Base-by-base conservation (phyloP, 2,329 filamentous ascomycete genomes). In the Aaosphaeria arxii region DNA sequence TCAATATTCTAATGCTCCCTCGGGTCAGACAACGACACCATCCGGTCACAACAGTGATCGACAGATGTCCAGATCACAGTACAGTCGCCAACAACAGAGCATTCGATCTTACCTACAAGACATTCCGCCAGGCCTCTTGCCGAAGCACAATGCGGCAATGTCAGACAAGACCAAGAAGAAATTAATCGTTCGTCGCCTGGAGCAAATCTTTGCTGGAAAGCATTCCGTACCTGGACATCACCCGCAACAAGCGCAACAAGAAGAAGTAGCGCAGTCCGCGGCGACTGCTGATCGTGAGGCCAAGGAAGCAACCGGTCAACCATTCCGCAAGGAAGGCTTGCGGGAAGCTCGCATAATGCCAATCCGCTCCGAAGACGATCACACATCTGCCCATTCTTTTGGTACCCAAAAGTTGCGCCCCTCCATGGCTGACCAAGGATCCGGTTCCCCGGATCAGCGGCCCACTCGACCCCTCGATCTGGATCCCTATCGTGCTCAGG, bases 191-290 rank as follows among this genome's bases (percentile, higher is more conserved):
- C 80, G 83, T 46, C 80, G 88, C 2, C 68, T 95, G 5, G 89
- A 95, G 61, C 87, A 91, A 53, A 77, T 95, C 1, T 95, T 94
- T 52, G 90, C 88, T 0, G 89, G 89, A 3, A 88, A 86, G 61
- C 74, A 61, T 63, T 75, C 70, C 42, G 64, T 61, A 2, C 57
- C 67, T 2, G 74, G 71, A 7, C 69, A 64, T 17, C 75, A 79
- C 46, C 73, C 74, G 7, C 77, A 78, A 45, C 76, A 73, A 13
- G 67, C 76, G n/a, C 79, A 80, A 56, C 79, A 80, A 54, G 75
- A 84, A 61, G 78, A 82, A 55, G 76, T 83, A 2, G 80, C 80
- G 2, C 74, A 78, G 41, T 75, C 74, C n/a, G 80, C 77, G 30
- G 80, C 76, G 11, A 69, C 61, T 7, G 75, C 73, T 3, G 76